These are phyloP conservation scores for Didymosphaeria variabile DNA, from an alignment of 2,329 filamentous ascomycete species.

Conservation along the genomic window DNA sequence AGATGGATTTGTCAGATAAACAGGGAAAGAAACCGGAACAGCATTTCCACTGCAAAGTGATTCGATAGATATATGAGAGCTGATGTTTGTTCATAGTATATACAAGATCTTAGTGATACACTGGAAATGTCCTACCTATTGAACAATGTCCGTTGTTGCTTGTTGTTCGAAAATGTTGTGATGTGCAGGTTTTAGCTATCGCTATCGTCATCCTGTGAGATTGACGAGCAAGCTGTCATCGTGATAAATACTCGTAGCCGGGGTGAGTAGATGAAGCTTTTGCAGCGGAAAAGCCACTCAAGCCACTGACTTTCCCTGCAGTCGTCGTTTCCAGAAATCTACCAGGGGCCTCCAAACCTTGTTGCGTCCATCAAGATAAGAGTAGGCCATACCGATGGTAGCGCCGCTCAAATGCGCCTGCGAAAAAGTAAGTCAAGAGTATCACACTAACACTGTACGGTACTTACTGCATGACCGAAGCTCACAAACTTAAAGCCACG, in stretches of 20 bases:
- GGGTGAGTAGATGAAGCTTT: too few species aligned
- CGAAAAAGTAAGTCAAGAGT: constrained; percentile 23
- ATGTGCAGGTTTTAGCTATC: too few species aligned
- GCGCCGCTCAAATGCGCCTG: constrained; percentile 47
- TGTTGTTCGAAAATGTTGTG: too few species aligned
- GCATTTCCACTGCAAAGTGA: too few species aligned
- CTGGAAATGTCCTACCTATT: background rate
- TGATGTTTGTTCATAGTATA: background rate
- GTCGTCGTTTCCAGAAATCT: constrained; percentile 34
- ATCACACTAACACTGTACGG: background rate
- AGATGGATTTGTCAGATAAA: too few species aligned
- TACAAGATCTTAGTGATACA: background rate
- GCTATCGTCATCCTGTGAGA: too few species aligned
- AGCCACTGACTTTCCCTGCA: constrained; percentile 19
- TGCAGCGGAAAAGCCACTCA: too few species aligned
- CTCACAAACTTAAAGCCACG: constrained; percentile 39
- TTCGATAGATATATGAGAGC: background rate
- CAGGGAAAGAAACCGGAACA: too few species aligned
- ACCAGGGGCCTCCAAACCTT: constrained; percentile 47
- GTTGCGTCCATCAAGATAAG: constrained; percentile 44
- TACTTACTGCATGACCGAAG: constrained; percentile 47
- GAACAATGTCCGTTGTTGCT: too few species aligned
- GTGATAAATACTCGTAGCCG: too few species aligned
- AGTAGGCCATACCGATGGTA: constrained; percentile 42
- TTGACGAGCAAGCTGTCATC: too few species aligned